phyloP scores from a whole-genome alignment of 306 rosid genomes.

The Gleditsia sinensis region DNA sequence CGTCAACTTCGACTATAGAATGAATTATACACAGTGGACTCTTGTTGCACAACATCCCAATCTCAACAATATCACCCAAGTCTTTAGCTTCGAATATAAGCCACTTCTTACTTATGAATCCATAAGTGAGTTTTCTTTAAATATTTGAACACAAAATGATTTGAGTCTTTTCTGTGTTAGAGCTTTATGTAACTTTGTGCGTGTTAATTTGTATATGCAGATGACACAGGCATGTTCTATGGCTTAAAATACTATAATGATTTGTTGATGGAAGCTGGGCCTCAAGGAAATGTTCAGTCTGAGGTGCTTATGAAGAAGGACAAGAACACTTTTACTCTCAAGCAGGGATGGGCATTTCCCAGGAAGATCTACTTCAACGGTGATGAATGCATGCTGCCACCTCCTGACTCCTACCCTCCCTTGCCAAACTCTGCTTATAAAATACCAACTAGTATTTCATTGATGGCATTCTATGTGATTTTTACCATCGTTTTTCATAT shows the following conservation, averaged over 20 bases:
- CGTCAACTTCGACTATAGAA: slow-evolving; percentile 73
- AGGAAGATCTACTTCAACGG: slow-evolving; percentile 90
- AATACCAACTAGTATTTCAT: slow-evolving; percentile 22
- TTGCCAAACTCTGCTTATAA: slow-evolving; percentile 69
- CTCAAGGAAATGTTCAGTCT: slow-evolving; percentile 82
- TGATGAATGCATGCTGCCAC: slow-evolving; percentile 89
- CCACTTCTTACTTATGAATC: slow-evolving; percentile 83
- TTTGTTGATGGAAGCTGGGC: slow-evolving; percentile 87
- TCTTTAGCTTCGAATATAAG: slow-evolving; percentile 84
- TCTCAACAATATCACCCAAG: slow-evolving; percentile 89
- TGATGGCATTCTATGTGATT: slow-evolving; percentile 35
- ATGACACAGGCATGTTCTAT: slow-evolving; percentile 95
- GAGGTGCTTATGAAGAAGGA: slow-evolving; percentile 83
- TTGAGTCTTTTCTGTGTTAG: not conserved
- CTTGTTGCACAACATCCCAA: slow-evolving; percentile 90
- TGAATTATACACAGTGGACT: slow-evolving; percentile 81
- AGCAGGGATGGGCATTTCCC: slow-evolving; percentile 97
- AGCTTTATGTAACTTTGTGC: slow-evolving; percentile 12
- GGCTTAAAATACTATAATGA: slow-evolving; percentile 92
- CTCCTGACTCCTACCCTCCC: slow-evolving; percentile 82
- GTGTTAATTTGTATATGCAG: slow-evolving; percentile 48
- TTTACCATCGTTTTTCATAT: slow-evolving; percentile 41
- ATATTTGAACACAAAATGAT: not conserved
- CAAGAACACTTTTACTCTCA: slow-evolving; percentile 70
- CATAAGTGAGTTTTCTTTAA: slow-evolving; percentile 63